These are phyloP conservation scores for Ilyonectria robusta DNA, from an alignment of 2,329 filamentous ascomycete genomes.

Conservation along the genomic window DNA sequence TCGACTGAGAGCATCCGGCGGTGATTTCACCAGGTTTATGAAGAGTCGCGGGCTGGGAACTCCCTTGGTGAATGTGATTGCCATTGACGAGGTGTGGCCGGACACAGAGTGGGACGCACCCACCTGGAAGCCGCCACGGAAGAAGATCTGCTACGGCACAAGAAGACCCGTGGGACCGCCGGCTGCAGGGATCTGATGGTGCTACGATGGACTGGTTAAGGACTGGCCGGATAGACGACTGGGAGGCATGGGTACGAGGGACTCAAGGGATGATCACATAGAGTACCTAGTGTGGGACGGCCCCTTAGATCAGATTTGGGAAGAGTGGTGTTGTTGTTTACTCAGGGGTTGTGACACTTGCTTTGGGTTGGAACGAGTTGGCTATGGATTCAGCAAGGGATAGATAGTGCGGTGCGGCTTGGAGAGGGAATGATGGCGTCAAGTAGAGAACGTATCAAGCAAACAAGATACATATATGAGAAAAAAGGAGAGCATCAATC, in stretches of 20 bases:
- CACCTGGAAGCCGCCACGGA: constrained; percentile 6
- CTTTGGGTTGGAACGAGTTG: too few species aligned
- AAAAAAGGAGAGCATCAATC: not conserved
- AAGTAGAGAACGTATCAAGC: not conserved
- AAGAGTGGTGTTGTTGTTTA: not conserved
- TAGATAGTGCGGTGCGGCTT: too few species aligned
- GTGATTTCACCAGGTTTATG: constrained; percentile 26
- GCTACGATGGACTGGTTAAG: not conserved
- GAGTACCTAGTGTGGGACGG: not conserved
- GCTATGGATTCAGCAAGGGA: too few species aligned
- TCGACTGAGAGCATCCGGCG: not conserved
- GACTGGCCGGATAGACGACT: not conserved
- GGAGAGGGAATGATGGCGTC: too few species aligned
- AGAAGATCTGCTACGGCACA: constrained; percentile 17
- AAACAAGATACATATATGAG: not conserved
- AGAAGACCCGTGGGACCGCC: constrained; percentile 5
- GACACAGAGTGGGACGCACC: constrained; percentile 32
- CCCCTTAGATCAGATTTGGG: not conserved
- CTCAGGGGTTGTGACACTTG: not conserved
- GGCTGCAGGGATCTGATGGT: not conserved
- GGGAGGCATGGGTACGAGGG: not conserved
- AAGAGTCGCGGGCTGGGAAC: constrained; percentile 43
- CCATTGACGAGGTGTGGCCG: constrained; percentile 36
- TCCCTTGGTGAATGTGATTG: constrained; percentile 35
- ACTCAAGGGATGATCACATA: not conserved